phyloP scores from a whole-genome alignment of 2,329 filamentous ascomycete species.

The Diaporthe citriasiana region DNA sequence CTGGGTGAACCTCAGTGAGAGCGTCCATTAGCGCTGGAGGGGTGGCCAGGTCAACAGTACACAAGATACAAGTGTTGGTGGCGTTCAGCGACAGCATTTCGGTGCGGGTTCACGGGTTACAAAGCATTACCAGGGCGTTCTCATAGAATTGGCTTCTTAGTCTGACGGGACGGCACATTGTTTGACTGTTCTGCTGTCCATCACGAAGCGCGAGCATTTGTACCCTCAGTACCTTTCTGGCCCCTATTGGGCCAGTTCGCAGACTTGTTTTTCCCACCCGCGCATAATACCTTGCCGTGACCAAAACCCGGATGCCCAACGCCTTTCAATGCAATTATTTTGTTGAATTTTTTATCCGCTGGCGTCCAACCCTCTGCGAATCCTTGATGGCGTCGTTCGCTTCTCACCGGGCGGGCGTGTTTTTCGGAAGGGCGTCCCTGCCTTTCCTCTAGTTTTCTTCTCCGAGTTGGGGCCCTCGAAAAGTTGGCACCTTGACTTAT shows the following conservation, averaged over 20 bases:
- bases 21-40: not conserved
- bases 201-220: slow-evolving; percentile 3
- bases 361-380: not conserved
- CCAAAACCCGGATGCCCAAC: slow-evolving; percentile 35
- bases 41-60: slow-evolving; percentile 15
- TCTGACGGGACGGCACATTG: slow-evolving; percentile 15
- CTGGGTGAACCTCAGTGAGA: slow-evolving; percentile 52
- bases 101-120: slow-evolving; percentile 10
- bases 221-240: slow-evolving; percentile 7
- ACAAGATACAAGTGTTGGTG: slow-evolving; percentile 22
- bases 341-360: slow-evolving; percentile 33
- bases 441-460: not conserved
- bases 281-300: slow-evolving; percentile 23
- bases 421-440: not conserved
- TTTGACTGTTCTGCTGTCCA: slow-evolving; percentile 22
- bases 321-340: slow-evolving; percentile 41
- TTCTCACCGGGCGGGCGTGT: not conserved
- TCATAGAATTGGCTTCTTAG: slow-evolving; percentile 29
- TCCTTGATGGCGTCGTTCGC: not conserved
- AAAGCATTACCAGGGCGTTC: slow-evolving; percentile 28
- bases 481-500: not conserved
- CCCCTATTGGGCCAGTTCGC: slow-evolving; percentile 11
- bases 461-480: not conserved
- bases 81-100: slow-evolving; percentile 28
- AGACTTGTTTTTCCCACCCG: slow-evolving; percentile 31